Base-by-base conservation (phyloP, 495 filamentous ascomycete species). In the Cryomyces antarcticus region DNA sequence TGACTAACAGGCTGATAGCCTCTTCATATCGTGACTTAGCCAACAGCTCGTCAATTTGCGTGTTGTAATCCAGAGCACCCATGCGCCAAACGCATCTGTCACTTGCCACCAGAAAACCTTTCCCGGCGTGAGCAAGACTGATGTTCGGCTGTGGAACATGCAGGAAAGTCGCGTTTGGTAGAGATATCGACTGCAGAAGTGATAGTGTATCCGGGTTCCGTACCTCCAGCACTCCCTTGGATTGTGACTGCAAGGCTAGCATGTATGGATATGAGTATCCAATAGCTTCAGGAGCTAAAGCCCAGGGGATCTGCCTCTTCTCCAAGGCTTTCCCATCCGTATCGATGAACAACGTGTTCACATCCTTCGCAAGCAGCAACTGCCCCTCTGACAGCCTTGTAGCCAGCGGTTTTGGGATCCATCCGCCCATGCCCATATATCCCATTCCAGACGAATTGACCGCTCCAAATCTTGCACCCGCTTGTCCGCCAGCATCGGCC, bases 191-290 rank as follows among this genome's bases (percentile, higher is more conserved):
- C 60, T 99, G 89, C 5, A 96, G 65, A 7, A 96, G 59, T 31
- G 76, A 86, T 35, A 95, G 55, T 0, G 87, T 95, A 40, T 93
- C 81, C 0, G 89, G 92, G 52, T 96, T 99, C 11, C 89, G 70
- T 5, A 96, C 77, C 53, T 96, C 92, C 28, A 99, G 60, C 6
- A 75, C 72, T 2, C 93, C 92, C 58, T 89, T 92, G 3, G 80
- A 69, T 3, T 83, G 72, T 28, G 80, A 65, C 53, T 93, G 88
- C 4, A 99, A 66, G 3, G 86, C 81, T 33, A 99, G 63, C 35
- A 99, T 68, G 53, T 95, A 99, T 0, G 89, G 89, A 53, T 99
- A 95, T 36, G 83, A 92, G 54, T 94, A 96, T 35, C 87, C 92
- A 41, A 99, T 73, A 38, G 78, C 72, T 46, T 93, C 86, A 2